A percentile compares a stretch with the other conserved stretches of the same genome.
Evolutionary conservation across 2,329 filamentous ascomycete species (phyloP).

Genomic region (Colletotrichum lini): DNA sequence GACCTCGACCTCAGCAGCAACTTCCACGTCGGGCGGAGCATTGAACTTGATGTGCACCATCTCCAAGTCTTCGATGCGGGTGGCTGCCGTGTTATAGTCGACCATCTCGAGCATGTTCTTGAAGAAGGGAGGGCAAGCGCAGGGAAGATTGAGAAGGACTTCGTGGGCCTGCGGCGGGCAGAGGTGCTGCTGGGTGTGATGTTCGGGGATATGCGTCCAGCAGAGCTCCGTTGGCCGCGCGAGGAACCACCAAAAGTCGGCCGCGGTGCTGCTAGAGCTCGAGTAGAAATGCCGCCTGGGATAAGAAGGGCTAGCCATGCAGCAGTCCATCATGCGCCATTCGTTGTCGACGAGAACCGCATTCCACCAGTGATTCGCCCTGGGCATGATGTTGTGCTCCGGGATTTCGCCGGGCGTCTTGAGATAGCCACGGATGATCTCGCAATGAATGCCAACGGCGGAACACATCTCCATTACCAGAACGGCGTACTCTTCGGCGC

Average conservation of each 20-base stretch:
- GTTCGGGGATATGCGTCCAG: constrained; percentile 94
- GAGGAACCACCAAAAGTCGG: constrained; percentile 96
- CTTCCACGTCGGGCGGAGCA: constrained; percentile 91
- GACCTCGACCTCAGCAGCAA: constrained; percentile 92
- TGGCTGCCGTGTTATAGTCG: constrained; percentile 91
- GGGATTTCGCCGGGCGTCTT: constrained; percentile 89
- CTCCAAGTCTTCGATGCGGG: constrained; percentile 91
- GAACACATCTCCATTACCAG: constrained; percentile 94
- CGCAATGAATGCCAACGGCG: constrained; percentile 88
- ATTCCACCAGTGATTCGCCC: constrained; percentile 98
- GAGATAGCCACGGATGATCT: constrained; percentile 90
- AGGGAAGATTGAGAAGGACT: constrained; percentile 87
- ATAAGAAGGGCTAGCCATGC: constrained; percentile 90
- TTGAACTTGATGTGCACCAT: constrained; percentile 91
- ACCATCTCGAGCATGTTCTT: constrained; percentile 83
- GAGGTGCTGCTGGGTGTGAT: constrained; percentile 91
- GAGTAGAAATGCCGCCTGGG: constrained; percentile 85
- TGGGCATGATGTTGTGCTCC: constrained; percentile 86
- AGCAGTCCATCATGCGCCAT: constrained; percentile 97
- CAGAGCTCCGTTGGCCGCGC: constrained; percentile 88
- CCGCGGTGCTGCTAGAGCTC: constrained; percentile 75
- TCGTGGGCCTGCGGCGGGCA: constrained; percentile 90
- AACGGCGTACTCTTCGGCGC: constrained; percentile 89
- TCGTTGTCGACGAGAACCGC: constrained; percentile 92
- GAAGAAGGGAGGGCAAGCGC: constrained; percentile 90